A percentile compares a stretch with the other conserved stretches of the same genome.
These are phyloP conservation scores for Eucalyptus sideroxylon DNA, from an alignment of 345 rosid genomes.

Conservation along the genomic window DNA sequence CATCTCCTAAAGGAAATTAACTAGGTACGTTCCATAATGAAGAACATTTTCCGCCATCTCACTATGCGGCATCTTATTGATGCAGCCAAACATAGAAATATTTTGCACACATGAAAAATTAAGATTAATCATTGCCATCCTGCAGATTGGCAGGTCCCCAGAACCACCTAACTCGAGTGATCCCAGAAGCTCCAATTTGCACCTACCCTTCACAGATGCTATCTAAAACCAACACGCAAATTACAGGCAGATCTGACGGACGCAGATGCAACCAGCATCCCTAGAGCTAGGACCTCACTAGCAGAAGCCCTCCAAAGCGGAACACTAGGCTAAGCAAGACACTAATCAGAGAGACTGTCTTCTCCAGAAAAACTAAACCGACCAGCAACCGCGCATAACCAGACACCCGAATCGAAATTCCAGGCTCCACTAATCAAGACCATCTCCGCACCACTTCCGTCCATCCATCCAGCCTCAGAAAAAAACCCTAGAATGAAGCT, in stretches of 20 bases:
- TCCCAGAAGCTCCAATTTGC: background rate
- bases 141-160: background rate
- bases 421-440: background rate
- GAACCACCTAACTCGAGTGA: background rate
- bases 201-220: background rate
- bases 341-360: background rate
- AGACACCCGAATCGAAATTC: background rate
- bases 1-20: background rate
- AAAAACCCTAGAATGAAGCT: background rate
- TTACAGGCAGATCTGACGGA: background rate
- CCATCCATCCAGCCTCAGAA: background rate
- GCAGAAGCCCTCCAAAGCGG: background rate
- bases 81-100: background rate
- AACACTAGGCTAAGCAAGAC: background rate
- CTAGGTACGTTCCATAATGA: background rate
- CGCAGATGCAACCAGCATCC: background rate
- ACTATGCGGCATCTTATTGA: background rate
- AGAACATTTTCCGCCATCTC: background rate
- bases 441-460: background rate
- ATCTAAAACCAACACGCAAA: background rate
- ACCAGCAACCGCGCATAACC: background rate
- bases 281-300: background rate
- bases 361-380: background rate
- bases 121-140: background rate
- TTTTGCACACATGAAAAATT: background rate